A percentile compares a stretch with the other conserved stretches of the same genome.
Evolutionary conservation across 2,329 filamentous ascomycete species (phyloP).

Genomic region (Nannizzia gypsea): DNA sequence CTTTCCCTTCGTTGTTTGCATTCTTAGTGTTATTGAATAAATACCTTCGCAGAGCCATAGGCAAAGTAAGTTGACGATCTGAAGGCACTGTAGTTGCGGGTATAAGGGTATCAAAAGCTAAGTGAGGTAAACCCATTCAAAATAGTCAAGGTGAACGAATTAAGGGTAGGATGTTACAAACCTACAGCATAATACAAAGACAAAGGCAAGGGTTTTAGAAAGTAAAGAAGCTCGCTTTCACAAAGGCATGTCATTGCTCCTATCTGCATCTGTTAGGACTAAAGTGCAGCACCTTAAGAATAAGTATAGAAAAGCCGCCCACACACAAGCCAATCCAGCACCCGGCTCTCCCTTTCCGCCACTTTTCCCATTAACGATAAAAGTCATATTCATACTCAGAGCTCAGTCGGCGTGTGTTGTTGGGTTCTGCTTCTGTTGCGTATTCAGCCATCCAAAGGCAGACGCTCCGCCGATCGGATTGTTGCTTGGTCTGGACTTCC

Average conservation of each 20-base stretch:
- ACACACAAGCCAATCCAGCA: not conserved
- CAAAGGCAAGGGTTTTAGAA: not conserved
- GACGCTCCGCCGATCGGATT: slow-evolving; percentile 48
- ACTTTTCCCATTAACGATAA: not conserved
- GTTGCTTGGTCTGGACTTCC: slow-evolving; percentile 54
- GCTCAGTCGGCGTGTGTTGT: not conserved
- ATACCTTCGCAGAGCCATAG: too few relatives aligned
- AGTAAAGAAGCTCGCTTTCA: not conserved
- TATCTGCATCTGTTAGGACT: not conserved
- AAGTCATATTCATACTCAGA: not conserved
- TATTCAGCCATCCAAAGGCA: slow-evolving; percentile 15
- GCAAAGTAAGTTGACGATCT: too few relatives aligned
- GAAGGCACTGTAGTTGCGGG: too few relatives aligned
- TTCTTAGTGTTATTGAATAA: too few relatives aligned
- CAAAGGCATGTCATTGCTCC: not conserved
- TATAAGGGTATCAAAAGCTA: too few relatives aligned
- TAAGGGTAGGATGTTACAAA: not conserved
- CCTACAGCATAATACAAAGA: not conserved
- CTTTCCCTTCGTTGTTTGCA: too few relatives aligned
- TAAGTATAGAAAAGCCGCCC: not conserved
- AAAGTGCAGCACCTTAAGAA: not conserved
- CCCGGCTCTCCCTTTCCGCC: not conserved
- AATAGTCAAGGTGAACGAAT: too few relatives aligned
- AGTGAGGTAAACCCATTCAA: too few relatives aligned
- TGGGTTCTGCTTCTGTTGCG: not conserved